Conservation (phyloP, 495 filamentous ascomycete genomes). For the Sordaria brevicollis region DNA sequence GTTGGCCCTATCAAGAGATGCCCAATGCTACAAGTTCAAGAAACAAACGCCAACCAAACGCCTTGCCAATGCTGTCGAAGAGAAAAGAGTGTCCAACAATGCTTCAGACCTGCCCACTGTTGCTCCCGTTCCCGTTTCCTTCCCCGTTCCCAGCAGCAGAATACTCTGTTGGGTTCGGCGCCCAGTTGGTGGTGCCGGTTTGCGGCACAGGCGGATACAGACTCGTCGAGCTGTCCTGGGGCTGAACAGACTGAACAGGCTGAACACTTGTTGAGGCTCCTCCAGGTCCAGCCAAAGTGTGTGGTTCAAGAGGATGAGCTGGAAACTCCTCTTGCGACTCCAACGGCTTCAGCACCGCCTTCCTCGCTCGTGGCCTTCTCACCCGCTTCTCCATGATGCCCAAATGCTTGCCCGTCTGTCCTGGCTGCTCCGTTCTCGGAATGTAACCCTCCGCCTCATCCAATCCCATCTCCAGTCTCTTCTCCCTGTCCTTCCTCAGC, state of each 20-base stretch:
- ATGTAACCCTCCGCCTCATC: constrained; percentile 10
- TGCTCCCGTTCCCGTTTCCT: neutral
- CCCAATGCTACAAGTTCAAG: neutral
- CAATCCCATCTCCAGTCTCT: neutral
- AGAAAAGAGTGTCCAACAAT: neutral
- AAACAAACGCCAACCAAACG: neutral
- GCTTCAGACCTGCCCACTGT: neutral
- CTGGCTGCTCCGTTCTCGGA: constrained; percentile 6
- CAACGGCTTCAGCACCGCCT: neutral
- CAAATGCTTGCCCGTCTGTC: constrained; percentile 11
- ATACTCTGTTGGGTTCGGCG: neutral
- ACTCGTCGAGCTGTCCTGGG: neutral
- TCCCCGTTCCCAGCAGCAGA: too few species aligned
- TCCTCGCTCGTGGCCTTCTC: neutral
- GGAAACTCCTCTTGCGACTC: neutral
- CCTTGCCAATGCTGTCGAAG: neutral
- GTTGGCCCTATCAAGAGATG: neutral
- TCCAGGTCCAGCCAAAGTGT: neutral
- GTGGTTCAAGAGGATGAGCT: neutral
- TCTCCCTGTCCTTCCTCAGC: constrained; percentile 6
- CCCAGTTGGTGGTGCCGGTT: neutral
- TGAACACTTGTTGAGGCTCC: too few species aligned
- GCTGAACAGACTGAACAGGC: too few species aligned
- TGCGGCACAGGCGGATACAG: neutral
- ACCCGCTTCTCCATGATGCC: neutral